phyloP scores from a whole-genome alignment of 1,139 yeast genomes.

The Yamadazyma epiphylla region DNA sequence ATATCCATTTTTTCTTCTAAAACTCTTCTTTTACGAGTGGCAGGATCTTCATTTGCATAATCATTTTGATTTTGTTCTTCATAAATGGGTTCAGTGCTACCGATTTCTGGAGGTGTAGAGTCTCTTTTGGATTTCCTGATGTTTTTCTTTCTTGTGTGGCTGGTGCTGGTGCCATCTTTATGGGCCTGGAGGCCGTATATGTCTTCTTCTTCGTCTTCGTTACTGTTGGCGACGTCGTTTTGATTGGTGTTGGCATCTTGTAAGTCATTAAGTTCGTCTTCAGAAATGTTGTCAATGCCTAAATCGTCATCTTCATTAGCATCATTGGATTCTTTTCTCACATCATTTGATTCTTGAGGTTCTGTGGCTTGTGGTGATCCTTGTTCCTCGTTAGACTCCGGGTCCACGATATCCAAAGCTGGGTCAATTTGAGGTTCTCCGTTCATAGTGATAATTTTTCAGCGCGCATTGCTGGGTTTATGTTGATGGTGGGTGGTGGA shows the following conservation, averaged over 20 bases:
- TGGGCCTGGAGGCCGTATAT: conserved; percentile 31
- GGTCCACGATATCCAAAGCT: background rate
- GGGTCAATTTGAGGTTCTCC: background rate
- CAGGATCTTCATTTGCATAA: conserved; percentile 37
- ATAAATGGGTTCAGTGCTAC: background rate
- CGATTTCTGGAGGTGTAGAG: background rate
- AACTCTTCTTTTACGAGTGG: conserved; percentile 62
- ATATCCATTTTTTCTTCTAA: conserved; percentile 79
- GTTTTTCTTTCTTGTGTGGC: conserved; percentile 35
- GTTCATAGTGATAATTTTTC: no score
- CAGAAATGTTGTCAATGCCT: conserved; percentile 4
- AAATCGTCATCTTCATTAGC: conserved; percentile 9
- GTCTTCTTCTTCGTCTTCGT: conserved; percentile 17
- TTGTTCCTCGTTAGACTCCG: background rate
- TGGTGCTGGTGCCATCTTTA: conserved; percentile 16
- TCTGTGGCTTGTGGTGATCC: conserved; percentile 5
- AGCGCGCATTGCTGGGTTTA: no score
- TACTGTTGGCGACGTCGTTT: background rate
- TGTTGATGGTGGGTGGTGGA: no score
- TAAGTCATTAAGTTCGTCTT: conserved; percentile 9
- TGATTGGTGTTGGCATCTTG: conserved; percentile 15
- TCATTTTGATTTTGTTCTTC: conserved; percentile 12
- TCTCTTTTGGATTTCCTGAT: conserved; percentile 24
- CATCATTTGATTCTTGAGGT: conserved; percentile 11
- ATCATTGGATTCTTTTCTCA: no score